These are phyloP conservation scores for Vitis vinifera DNA, from an alignment of 164 flowering plant species.

Conservation along the genomic window ASM3070453v1 NC_081806.1:168001-168500, in stretches of 20 bases:
- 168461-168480: constrained; percentile 61
- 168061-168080: not conserved
- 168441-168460: constrained; percentile 48
- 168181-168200: constrained; percentile 69
- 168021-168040: too few relatives aligned
- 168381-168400: constrained; percentile 67
- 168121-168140: constrained; percentile 72
- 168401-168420: constrained; percentile 82
- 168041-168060: too few relatives aligned
- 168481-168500: constrained; percentile 70
- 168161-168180: constrained; percentile 79
- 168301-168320: constrained; percentile 70
- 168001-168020: not conserved
- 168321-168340: constrained; percentile 74
- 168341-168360: constrained; percentile 59
- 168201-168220: constrained; percentile 67
- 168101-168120: constrained; percentile 57
- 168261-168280: constrained; percentile 85
- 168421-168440: constrained; percentile 62
- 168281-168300: constrained; percentile 70
- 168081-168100: not conserved
- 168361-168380: constrained; percentile 45
- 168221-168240: constrained; percentile 58
- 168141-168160: constrained; percentile 90
- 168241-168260: constrained; percentile 63